Conservation (phyloP, 1,284 basidiomycete species). For the Fomes fomentarius region DNA sequence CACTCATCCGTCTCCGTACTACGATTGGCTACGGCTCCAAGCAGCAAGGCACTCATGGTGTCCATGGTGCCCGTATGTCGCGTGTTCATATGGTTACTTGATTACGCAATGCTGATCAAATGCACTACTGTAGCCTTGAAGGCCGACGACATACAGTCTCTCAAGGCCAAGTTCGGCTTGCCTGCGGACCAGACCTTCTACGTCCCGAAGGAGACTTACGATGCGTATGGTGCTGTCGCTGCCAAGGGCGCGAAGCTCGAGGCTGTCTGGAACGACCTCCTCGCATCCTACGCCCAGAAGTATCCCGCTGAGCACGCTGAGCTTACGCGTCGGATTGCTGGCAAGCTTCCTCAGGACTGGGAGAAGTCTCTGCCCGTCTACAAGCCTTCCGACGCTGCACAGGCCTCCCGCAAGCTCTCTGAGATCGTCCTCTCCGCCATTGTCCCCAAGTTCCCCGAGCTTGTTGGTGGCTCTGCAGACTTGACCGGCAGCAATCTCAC, state of each 20-base stretch:
- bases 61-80: constrained; percentile 85
- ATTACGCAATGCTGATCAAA: not conserved
- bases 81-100: not conserved
- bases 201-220: constrained; percentile 78
- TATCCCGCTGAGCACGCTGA: constrained; percentile 88
- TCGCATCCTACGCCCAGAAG: constrained; percentile 75
- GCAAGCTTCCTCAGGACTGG: constrained; percentile 86
- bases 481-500: constrained; percentile 93
- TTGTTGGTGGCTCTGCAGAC: constrained; percentile 91
- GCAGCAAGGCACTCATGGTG: constrained; percentile 89
- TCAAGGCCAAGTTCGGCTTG: constrained; percentile 90
- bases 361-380: constrained; percentile 86
- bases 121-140: constrained; percentile 77
- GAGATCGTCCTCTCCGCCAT: constrained; percentile 87
- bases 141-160: constrained; percentile 84
- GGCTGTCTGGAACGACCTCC: constrained; percentile 75
- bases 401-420: constrained; percentile 92
- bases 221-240: constrained; percentile 68
- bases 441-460: constrained; percentile 78
- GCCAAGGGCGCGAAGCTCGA: constrained; percentile 78
- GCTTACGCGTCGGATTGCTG: constrained; percentile 82
- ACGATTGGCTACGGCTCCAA: constrained; percentile 95
- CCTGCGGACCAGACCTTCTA: constrained; percentile 81
- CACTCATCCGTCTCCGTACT: constrained; percentile 85
- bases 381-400: constrained; percentile 80